These are phyloP conservation scores for Croton laevigatus DNA, from an alignment of 441 rosid genomes.

Conservation along the genomic window DNA sequence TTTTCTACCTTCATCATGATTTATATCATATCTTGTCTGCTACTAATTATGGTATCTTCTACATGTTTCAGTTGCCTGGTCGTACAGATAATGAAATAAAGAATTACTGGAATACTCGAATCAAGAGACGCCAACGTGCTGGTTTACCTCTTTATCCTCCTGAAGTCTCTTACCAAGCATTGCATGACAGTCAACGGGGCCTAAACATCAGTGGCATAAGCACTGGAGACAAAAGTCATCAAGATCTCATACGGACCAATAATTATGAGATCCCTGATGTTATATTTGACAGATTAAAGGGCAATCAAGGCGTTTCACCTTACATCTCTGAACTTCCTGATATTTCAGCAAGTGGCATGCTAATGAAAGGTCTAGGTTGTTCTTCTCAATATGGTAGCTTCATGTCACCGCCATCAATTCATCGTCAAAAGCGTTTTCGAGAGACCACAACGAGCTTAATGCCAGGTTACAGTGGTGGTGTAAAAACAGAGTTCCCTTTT, in stretches of 20 bases:
- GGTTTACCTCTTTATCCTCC: conserved; percentile 97
- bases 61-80: conserved; percentile 71
- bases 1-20: neutral
- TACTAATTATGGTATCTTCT: conserved; percentile 12
- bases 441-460: conserved; percentile 42
- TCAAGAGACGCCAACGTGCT: conserved; percentile 92
- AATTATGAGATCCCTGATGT: conserved; percentile 65
- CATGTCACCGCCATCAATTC: conserved; percentile 47
- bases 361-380: conserved; percentile 58
- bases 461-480: conserved; percentile 42
- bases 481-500: conserved; percentile 49
- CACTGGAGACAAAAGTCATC: conserved; percentile 48
- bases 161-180: conserved; percentile 58
- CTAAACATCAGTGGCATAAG: conserved; percentile 32
- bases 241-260: conserved; percentile 50
- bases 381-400: conserved; percentile 61
- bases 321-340: conserved; percentile 61
- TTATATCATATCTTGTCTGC: conserved; percentile 5
- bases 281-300: conserved; percentile 63
- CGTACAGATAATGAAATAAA: conserved; percentile 99
- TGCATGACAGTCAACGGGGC: conserved; percentile 57
- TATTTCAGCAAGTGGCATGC: conserved; percentile 51
- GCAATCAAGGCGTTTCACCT: conserved; percentile 48
- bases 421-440: conserved; percentile 59
- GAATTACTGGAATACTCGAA: conserved; percentile 98